phyloP scores from a whole-genome alignment of 179 eudicot genomes.

The Carnegiea gigantea region DNA sequence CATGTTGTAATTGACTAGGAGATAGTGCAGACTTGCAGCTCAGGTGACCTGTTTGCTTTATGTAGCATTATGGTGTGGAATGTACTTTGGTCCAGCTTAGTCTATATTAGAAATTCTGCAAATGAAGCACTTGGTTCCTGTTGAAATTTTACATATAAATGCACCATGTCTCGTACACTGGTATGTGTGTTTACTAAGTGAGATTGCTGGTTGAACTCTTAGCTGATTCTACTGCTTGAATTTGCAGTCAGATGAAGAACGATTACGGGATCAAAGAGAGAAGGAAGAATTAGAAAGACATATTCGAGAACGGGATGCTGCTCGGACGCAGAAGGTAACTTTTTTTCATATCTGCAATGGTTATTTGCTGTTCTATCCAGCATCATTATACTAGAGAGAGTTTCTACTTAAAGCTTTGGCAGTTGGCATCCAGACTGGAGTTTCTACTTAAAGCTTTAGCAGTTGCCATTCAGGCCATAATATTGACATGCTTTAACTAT shows the following conservation, averaged over 20 bases:
- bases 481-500: not conserved
- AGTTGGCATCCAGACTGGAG: not conserved
- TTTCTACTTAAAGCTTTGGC: not conserved
- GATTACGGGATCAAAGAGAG: slow-evolving; percentile 82
- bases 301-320: slow-evolving; percentile 80
- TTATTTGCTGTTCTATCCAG: not conserved
- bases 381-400: not conserved
- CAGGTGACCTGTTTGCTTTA: not conserved
- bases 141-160: not conserved
- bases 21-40: not conserved
- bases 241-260: slow-evolving; percentile 87
- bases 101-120: not conserved
- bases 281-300: slow-evolving; percentile 79
- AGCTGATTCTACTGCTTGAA: slow-evolving; percentile 18
- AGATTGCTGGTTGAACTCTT: slow-evolving; percentile 8
- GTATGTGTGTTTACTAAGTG: not conserved
- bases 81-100: not conserved
- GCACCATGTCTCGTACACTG: slow-evolving; percentile 1
- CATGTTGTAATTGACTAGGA: not conserved
- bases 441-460: not conserved
- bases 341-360: not conserved
- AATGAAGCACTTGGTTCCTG: not conserved
- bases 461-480: not conserved
- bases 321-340: slow-evolving; percentile 78
- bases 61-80: not conserved